phyloP scores from a whole-genome alignment of 148 eudicot species.

The Drosera capensis region DNA sequence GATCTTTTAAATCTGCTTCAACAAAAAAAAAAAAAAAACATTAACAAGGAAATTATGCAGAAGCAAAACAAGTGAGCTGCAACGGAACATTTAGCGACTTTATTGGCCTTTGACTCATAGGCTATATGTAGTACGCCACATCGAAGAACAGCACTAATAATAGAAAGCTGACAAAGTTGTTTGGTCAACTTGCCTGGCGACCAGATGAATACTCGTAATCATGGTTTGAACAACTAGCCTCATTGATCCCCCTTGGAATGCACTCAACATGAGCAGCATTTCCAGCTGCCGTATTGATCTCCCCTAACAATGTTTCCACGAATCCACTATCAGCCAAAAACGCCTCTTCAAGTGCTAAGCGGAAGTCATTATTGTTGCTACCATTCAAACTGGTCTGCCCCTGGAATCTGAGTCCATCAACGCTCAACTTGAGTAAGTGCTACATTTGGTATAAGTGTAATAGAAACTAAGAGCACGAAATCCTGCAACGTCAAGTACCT shows the following conservation, averaged over 20 bases:
- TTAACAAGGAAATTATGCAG: too few relatives aligned
- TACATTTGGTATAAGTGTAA: background rate
- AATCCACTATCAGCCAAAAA: conserved; percentile 82
- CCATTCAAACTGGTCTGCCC: conserved; percentile 63
- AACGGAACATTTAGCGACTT: background rate
- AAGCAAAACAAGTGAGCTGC: too few relatives aligned
- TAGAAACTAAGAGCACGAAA: background rate
- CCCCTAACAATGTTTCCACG: conserved; percentile 67
- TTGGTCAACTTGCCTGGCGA: conserved; percentile 35
- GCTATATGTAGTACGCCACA: background rate
- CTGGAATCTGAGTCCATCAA: conserved; percentile 52
- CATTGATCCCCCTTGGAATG: conserved; percentile 35
- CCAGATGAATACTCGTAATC: conserved; percentile 27
- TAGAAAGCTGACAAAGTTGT: background rate
- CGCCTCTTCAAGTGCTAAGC: conserved; percentile 85
- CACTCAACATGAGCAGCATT: conserved; percentile 33
- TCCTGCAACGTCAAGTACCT: conserved; percentile 26
- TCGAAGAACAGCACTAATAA: background rate
- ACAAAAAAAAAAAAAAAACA: too few relatives aligned
- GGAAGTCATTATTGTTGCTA: conserved; percentile 48
- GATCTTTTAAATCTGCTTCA: too few relatives aligned
- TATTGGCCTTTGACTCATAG: background rate
- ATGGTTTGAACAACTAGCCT: conserved; percentile 36
- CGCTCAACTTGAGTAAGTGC: conserved; percentile 1
- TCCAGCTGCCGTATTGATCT: conserved; percentile 71